Evolutionary conservation across 805 yeast genomes (phyloP).

Genomic region (Metschnikowia aberdeeniae): DNA sequence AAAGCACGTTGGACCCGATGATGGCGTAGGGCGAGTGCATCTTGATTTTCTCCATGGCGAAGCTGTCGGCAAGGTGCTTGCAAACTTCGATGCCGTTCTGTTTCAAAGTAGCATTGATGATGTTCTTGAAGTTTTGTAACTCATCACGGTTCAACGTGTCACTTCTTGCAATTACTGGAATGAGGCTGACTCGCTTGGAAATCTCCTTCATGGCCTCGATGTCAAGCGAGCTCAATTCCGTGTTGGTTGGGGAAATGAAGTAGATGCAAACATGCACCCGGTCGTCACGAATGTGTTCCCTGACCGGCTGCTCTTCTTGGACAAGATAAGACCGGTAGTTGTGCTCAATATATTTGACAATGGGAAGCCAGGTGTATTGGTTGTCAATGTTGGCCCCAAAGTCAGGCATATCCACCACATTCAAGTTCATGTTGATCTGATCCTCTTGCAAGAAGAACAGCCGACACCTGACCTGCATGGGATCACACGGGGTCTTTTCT

Average conservation of each 20-base stretch:
- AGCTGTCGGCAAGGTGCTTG: constrained; percentile 26
- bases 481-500: constrained; percentile 6
- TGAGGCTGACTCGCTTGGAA: constrained; percentile 67
- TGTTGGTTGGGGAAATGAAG: constrained; percentile 66
- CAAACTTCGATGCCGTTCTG: constrained; percentile 50
- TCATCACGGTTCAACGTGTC: constrained; percentile 67
- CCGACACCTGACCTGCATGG: constrained; percentile 15
- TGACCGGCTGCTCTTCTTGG: constrained; percentile 57
- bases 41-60: constrained; percentile 29
- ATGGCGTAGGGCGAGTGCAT: constrained; percentile 63
- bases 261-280: constrained; percentile 85
- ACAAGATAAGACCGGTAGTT: constrained; percentile 62
- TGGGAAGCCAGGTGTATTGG: constrained; percentile 33
- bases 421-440: constrained; percentile 54
- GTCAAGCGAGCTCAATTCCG: constrained; percentile 56
- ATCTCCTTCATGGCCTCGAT: constrained; percentile 69
- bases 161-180: constrained; percentile 79
- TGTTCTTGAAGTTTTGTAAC: constrained; percentile 47
- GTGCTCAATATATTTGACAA: constrained; percentile 72
- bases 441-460: constrained; percentile 55
- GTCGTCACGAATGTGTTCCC: constrained; percentile 43
- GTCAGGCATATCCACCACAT: constrained; percentile 68
- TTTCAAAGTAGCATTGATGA: constrained; percentile 47
- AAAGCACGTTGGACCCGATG: constrained; percentile 55
- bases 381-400: constrained; percentile 69